A percentile compares a stretch with the other conserved stretches of the same genome.
These are phyloP conservation scores for Apophysomyces trapeziformis DNA, from an alignment of 371 early-diverging fungal genomes.

Conservation along the genomic window DNA sequence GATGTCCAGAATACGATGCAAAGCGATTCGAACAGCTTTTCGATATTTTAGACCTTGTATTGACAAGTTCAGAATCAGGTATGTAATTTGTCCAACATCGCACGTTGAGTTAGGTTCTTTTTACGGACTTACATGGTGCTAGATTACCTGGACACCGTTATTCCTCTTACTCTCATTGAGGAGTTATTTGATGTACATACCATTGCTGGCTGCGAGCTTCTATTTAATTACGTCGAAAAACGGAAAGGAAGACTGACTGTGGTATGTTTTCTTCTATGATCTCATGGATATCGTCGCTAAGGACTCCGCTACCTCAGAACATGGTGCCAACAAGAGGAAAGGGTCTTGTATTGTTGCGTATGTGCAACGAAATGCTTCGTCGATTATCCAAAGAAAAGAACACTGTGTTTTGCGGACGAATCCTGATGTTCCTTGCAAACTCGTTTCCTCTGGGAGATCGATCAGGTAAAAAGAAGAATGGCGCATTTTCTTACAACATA, in stretches of 20 bases:
- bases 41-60: slow-evolving; percentile 42
- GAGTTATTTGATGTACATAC: slow-evolving; percentile 73
- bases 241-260: slow-evolving; percentile 56
- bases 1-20: slow-evolving; percentile 24
- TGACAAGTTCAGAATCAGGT: slow-evolving; percentile 42
- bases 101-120: not conserved
- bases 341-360: slow-evolving; percentile 77
- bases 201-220: slow-evolving; percentile 55
- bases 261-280: slow-evolving; percentile 38
- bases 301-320: slow-evolving; percentile 39
- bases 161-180: slow-evolving; percentile 62
- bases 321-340: slow-evolving; percentile 79
- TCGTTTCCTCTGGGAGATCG: slow-evolving; percentile 82
- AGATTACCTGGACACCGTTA: slow-evolving; percentile 49
- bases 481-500: not conserved
- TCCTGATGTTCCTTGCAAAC: slow-evolving; percentile 80
- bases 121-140: not conserved
- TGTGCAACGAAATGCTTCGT: slow-evolving; percentile 84
- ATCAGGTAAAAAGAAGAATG: slow-evolving; percentile 43
- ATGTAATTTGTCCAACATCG: not conserved
- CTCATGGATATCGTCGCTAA: not conserved
- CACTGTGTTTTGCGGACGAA: slow-evolving; percentile 82
- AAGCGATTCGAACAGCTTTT: slow-evolving; percentile 30
- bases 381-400: slow-evolving; percentile 80
- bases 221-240: slow-evolving; percentile 72